These are phyloP conservation scores for Dictyostelium intermedium DNA, from an alignment of 78 protist genomes.

Conservation along the genomic window DNA sequence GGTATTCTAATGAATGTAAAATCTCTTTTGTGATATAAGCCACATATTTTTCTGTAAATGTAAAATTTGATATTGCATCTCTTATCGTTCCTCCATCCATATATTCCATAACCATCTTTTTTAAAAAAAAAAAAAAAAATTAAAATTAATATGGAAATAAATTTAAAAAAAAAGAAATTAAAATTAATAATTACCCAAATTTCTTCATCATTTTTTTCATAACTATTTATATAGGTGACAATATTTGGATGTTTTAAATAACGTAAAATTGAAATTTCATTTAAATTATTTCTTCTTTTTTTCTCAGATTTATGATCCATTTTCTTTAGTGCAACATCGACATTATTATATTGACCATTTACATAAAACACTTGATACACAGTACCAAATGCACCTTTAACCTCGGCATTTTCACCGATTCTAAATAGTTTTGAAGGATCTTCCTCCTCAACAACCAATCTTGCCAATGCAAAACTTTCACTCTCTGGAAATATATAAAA, in stretches of 20 bases:
- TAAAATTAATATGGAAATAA: neutral
- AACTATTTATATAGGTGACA: slow-evolving; percentile 58
- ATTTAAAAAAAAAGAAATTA: neutral
- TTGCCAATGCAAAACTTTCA: slow-evolving; percentile 58
- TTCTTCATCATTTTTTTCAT: slow-evolving; percentile 76
- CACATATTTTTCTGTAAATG: slow-evolving; percentile 70
- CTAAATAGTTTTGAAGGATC: slow-evolving; percentile 64
- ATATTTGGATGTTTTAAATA: slow-evolving; percentile 73
- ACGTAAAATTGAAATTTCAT: slow-evolving; percentile 51
- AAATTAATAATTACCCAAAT: slow-evolving; percentile 45
- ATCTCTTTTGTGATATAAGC: slow-evolving; percentile 50
- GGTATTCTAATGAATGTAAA: slow-evolving; percentile 48
- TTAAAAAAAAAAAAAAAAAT: neutral
- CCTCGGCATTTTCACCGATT: slow-evolving; percentile 10
- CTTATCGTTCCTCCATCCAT: slow-evolving; percentile 77
- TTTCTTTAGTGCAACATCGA: slow-evolving; percentile 53
- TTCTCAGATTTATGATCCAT: slow-evolving; percentile 62
- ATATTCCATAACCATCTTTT: slow-evolving; percentile 58
- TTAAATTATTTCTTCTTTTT: slow-evolving; percentile 60
- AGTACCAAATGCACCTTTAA: slow-evolving; percentile 64
- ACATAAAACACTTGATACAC: slow-evolving; percentile 42
- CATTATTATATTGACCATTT: slow-evolving; percentile 1
- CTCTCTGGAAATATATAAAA: slow-evolving; percentile 40
- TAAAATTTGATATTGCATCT: slow-evolving; percentile 58
- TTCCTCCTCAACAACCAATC: slow-evolving; percentile 42